Conservation (phyloP, 768 basidiomycete genomes). For the Tephrocybe sp. region DNA sequence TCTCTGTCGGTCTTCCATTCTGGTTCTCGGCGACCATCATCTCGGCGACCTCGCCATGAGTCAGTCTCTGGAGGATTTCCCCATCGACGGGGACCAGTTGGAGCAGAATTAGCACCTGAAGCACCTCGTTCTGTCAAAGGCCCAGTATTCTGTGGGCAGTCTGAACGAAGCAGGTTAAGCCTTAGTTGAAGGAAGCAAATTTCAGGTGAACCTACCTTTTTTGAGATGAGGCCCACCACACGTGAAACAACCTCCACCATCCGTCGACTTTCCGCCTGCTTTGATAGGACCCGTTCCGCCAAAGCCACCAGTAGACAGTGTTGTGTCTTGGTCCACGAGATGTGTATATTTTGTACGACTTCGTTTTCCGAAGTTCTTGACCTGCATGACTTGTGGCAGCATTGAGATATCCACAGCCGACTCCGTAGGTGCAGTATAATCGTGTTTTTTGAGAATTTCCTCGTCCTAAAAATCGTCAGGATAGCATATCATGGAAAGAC, state of each 20-base stretch:
- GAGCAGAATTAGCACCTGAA: slow-evolving; percentile 32
- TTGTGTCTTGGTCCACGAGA: slow-evolving; percentile 92
- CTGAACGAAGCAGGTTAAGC: slow-evolving; percentile 20
- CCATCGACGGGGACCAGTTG: slow-evolving; percentile 29
- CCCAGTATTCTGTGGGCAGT: slow-evolving; percentile 52
- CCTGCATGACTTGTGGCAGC: slow-evolving; percentile 96
- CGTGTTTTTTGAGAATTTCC: slow-evolving; percentile 78
- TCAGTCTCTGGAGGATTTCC: slow-evolving; percentile 25
- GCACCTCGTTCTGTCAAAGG: slow-evolving; percentile 27
- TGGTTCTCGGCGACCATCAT: slow-evolving; percentile 20
- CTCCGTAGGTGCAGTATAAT: slow-evolving; percentile 88
- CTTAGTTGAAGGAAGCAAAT: not conserved
- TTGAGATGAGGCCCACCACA: slow-evolving; percentile 95
- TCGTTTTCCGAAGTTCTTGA: slow-evolving; percentile 90
- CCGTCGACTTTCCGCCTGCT: slow-evolving; percentile 50
- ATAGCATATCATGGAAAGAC: not conserved
- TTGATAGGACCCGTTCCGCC: slow-evolving; percentile 56
- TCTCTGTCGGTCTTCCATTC: slow-evolving; percentile 25
- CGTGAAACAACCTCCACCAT: slow-evolving; percentile 78
- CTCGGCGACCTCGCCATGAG: slow-evolving; percentile 33
- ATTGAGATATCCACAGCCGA: slow-evolving; percentile 85
- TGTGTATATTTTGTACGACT: slow-evolving; percentile 96
- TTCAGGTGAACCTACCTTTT: slow-evolving; percentile 55
- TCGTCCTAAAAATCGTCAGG: slow-evolving; percentile 50
- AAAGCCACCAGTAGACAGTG: slow-evolving; percentile 57